A percentile compares a stretch with the other conserved stretches of the same genome.
These are phyloP conservation scores for Emmonsiellopsis sp. DNA, from an alignment of 2,329 filamentous ascomycete genomes.

Conservation along the genomic window DNA sequence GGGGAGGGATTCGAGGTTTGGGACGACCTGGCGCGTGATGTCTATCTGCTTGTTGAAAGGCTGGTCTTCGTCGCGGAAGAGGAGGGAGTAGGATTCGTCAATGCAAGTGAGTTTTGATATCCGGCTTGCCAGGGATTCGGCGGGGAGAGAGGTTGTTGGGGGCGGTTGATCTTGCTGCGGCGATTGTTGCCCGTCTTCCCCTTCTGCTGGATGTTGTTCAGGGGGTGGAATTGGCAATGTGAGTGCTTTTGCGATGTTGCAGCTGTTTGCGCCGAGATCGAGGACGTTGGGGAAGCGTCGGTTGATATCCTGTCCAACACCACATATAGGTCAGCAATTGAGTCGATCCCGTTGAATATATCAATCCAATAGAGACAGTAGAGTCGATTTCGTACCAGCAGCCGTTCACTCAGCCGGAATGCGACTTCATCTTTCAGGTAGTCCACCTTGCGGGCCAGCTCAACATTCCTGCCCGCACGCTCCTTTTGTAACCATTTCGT, in stretches of 20 bases:
- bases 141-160: conserved; percentile 21
- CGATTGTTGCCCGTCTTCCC: conserved; percentile 10
- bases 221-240: conserved; percentile 58
- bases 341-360: neutral
- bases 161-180: conserved; percentile 1
- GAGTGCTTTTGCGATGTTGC: conserved; percentile 80
- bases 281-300: conserved; percentile 74
- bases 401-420: conserved; percentile 67
- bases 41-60: conserved; percentile 63
- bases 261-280: conserved; percentile 90
- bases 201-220: conserved; percentile 20
- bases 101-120: conserved; percentile 68
- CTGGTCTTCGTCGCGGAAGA: conserved; percentile 63
- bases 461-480: conserved; percentile 61
- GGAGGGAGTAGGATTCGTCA: conserved; percentile 67
- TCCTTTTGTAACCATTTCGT: conserved; percentile 90
- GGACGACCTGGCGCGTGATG: conserved; percentile 66
- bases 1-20: conserved; percentile 57
- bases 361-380: neutral
- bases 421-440: conserved; percentile 93
- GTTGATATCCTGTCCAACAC: conserved; percentile 68
- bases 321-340: conserved; percentile 5
- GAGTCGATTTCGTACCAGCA: conserved; percentile 51
- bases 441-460: conserved; percentile 70
- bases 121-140: conserved; percentile 58